These are phyloP conservation scores for Aspergillus floridensis DNA, from an alignment of 2,329 filamentous ascomycete species.

Conservation along the genomic window DNA sequence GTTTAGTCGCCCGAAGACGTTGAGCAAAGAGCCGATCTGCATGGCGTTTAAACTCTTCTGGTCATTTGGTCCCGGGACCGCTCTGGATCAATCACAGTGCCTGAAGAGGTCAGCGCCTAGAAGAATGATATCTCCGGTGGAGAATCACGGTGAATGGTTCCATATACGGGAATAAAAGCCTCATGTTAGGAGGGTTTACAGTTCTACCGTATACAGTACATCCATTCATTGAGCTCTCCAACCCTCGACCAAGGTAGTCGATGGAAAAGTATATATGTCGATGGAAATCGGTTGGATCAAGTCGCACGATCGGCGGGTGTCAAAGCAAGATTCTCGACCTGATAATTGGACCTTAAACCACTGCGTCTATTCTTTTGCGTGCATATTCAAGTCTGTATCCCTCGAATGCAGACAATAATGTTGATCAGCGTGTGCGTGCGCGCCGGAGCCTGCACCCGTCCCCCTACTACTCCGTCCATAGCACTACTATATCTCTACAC, in stretches of 20 bases:
- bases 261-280: background rate
- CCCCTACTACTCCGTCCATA: too few species aligned
- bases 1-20: background rate
- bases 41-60: conserved; percentile 10
- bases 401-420: background rate
- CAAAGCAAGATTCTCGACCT: background rate
- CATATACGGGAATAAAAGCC: too few species aligned
- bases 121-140: background rate
- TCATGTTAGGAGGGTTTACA: too few species aligned
- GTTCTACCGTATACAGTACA: background rate
- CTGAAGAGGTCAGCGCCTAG: background rate
- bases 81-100: background rate
- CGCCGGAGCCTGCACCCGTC: too few species aligned
- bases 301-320: conserved; percentile 1
- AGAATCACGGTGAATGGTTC: background rate
- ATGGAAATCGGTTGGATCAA: background rate
- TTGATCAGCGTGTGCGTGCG: background rate
- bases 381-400: background rate
- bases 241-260: background rate
- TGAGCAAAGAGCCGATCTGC: conserved; percentile 4
- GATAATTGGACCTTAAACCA: background rate
- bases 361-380: background rate
- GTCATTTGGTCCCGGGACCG: background rate
- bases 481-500: too few species aligned
- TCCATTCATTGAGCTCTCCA: background rate